Evolutionary conservation across 768 basidiomycete species (phyloP).

Genomic region (Calocybe indica): DNA sequence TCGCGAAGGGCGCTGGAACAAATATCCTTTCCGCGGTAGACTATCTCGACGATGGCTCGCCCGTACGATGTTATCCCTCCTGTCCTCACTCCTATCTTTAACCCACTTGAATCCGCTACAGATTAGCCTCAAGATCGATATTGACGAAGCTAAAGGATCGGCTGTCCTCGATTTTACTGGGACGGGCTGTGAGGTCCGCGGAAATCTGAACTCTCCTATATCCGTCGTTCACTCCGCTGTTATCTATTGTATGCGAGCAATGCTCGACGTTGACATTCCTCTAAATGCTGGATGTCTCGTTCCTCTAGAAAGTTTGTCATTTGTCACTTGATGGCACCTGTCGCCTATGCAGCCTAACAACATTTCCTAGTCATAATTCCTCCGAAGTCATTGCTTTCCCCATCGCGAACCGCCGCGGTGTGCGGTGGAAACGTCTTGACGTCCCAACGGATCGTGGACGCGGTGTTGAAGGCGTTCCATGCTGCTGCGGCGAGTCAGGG

Average conservation of each 20-base stretch:
- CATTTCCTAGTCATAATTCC: constrained; percentile 65
- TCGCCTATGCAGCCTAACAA: background rate
- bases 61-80: constrained; percentile 37
- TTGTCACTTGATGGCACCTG: background rate
- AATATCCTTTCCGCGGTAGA: constrained; percentile 68
- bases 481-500: constrained; percentile 92
- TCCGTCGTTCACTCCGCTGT: constrained; percentile 85
- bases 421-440: constrained; percentile 92
- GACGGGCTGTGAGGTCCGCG: constrained; percentile 78
- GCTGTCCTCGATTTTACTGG: constrained; percentile 84
- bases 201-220: constrained; percentile 81
- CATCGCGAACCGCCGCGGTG: constrained; percentile 83
- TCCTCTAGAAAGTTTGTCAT: constrained; percentile 62
- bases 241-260: constrained; percentile 84
- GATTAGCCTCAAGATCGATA: constrained; percentile 74
- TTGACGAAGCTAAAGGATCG: constrained; percentile 65
- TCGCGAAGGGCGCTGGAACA: constrained; percentile 61
- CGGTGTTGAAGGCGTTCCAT: constrained; percentile 87
- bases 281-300: constrained; percentile 93
- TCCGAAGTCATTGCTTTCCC: constrained; percentile 68
- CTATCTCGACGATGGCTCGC: constrained; percentile 84
- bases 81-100: background rate
- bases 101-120: constrained; percentile 17
- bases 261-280: constrained; percentile 84
- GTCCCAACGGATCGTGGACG: constrained; percentile 91